Conservation (phyloP, 352 stramenopile genomes). For the Phytophthora vignae region DNA sequence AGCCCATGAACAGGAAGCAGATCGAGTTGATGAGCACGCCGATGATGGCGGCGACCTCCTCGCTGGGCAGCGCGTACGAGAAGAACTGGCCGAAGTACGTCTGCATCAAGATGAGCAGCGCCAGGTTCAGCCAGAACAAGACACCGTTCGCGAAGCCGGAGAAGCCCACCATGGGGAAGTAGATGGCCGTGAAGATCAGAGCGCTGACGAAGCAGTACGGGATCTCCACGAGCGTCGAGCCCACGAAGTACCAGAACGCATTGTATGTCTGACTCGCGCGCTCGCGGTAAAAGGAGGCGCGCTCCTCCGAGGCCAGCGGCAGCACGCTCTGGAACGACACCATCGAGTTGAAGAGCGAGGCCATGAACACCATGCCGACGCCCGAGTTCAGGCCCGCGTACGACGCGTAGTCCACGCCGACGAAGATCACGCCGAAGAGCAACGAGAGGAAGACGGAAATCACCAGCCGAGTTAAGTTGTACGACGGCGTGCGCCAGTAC, state of each 20-base stretch:
- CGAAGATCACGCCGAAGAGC: conserved; percentile 75
- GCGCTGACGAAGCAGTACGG: conserved; percentile 35
- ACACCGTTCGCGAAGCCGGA: conserved; percentile 58
- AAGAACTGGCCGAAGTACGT: conserved; percentile 34
- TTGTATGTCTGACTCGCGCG: conserved; percentile 54
- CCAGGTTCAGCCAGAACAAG: conserved; percentile 51
- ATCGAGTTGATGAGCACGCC: conserved; percentile 52
- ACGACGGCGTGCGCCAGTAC: conserved; percentile 87
- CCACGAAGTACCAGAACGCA: conserved; percentile 63
- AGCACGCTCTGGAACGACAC: conserved; percentile 72
- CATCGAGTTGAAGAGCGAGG: conserved; percentile 68
- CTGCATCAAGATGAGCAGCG: conserved; percentile 60
- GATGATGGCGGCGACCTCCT: conserved; percentile 51
- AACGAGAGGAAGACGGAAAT: conserved; percentile 70
- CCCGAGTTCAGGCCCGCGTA: conserved; percentile 43
- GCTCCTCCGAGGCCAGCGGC: conserved; percentile 78
- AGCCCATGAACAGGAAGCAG: conserved; percentile 53
- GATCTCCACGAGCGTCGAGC: conserved; percentile 40
- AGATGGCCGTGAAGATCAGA: conserved; percentile 73
- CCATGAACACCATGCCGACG: conserved; percentile 82
- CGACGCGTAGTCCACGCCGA: conserved; percentile 40
- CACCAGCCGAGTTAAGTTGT: conserved; percentile 78
- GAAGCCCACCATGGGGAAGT: conserved; percentile 86
- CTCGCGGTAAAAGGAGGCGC: conserved; percentile 81
- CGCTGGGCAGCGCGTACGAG: conserved; percentile 44